A percentile compares a stretch with the other conserved stretches of the same genome.
phyloP scores from a whole-genome alignment of 2,329 filamentous ascomycete genomes.

The Exophiala viscosa region DNA sequence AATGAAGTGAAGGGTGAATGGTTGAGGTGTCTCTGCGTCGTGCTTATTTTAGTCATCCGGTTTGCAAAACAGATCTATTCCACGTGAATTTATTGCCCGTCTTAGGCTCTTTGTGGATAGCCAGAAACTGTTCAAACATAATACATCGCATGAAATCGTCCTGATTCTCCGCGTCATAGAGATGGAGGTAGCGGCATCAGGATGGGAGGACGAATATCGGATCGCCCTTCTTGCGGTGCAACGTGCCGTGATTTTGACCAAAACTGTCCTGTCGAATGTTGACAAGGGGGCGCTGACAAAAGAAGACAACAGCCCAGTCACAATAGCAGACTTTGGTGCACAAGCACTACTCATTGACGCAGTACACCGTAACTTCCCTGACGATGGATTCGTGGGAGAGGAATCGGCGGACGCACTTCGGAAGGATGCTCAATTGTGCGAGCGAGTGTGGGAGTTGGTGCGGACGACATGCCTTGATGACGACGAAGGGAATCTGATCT shows the following conservation, averaged over 20 bases:
- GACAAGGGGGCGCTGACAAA: slow-evolving; percentile 54
- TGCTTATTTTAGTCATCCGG: too few species aligned
- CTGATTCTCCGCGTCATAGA: too few species aligned
- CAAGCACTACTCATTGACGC: slow-evolving; percentile 60
- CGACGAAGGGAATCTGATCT: slow-evolving; percentile 33
- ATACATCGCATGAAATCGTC: too few species aligned
- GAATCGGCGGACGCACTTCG: slow-evolving; percentile 56
- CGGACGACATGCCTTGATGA: slow-evolving; percentile 33
- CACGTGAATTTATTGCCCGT: too few species aligned
- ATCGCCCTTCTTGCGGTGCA: slow-evolving; percentile 48
- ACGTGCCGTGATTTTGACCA: slow-evolving; percentile 56
- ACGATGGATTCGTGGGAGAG: slow-evolving; percentile 59
- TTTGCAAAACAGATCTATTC: too few species aligned
- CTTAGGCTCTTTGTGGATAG: too few species aligned
- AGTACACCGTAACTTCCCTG: slow-evolving; percentile 52
- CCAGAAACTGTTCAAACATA: too few species aligned
- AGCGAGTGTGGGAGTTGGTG: slow-evolving; percentile 57
- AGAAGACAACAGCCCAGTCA: slow-evolving; percentile 58
- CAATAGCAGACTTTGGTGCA: slow-evolving; percentile 61
- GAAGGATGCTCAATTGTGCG: slow-evolving; percentile 45
- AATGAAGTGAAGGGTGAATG: neutral
- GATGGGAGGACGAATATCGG: slow-evolving; percentile 33
- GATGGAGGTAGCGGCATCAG: neutral
- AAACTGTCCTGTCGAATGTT: slow-evolving; percentile 48
- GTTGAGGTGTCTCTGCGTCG: too few species aligned